Evolutionary conservation across 352 stramenopile genomes (phyloP).

Genomic region (Globisporangium megalacanthum): DNA sequence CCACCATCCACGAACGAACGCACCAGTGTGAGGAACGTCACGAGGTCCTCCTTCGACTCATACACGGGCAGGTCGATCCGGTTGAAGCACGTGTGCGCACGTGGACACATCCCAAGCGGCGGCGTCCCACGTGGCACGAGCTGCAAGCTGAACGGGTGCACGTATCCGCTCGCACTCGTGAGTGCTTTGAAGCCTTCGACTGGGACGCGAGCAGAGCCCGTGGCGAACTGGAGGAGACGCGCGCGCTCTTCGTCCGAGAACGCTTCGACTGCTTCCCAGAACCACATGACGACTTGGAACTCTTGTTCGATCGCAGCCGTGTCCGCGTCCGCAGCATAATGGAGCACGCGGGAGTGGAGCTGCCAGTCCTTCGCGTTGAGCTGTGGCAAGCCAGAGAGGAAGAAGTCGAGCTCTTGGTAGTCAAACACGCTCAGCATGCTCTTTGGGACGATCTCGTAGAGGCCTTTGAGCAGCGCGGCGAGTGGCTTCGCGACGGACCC

Average conservation of each 20-base stretch:
- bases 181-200: slow-evolving; percentile 80
- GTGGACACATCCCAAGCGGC: slow-evolving; percentile 56
- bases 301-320: slow-evolving; percentile 40
- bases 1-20: slow-evolving; percentile 25
- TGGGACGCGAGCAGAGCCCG: slow-evolving; percentile 93
- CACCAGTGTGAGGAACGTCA: slow-evolving; percentile 72
- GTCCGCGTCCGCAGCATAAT: slow-evolving; percentile 42
- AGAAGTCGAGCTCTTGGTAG: slow-evolving; percentile 95
- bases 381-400: slow-evolving; percentile 82
- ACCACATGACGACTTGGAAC: slow-evolving; percentile 82
- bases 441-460: slow-evolving; percentile 91
- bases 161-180: slow-evolving; percentile 74
- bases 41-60: slow-evolving; percentile 78
- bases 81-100: slow-evolving; percentile 88
- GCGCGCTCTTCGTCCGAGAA: slow-evolving; percentile 93
- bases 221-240: slow-evolving; percentile 97
- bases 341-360: slow-evolving; percentile 52
- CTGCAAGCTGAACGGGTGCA: slow-evolving; percentile 78
- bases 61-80: slow-evolving; percentile 84
- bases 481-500: slow-evolving; percentile 89
- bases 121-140: slow-evolving; percentile 44
- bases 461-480: slow-evolving; percentile 84
- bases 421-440: slow-evolving; percentile 88
- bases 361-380: slow-evolving; percentile 90
- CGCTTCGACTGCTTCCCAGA: slow-evolving; percentile 82